Evolutionary conservation across 2,329 filamentous ascomycete species (phyloP), one percentile per base, ranked within the genome.

Genomic region (Zelopaecilomyces penicillatus): DNA sequence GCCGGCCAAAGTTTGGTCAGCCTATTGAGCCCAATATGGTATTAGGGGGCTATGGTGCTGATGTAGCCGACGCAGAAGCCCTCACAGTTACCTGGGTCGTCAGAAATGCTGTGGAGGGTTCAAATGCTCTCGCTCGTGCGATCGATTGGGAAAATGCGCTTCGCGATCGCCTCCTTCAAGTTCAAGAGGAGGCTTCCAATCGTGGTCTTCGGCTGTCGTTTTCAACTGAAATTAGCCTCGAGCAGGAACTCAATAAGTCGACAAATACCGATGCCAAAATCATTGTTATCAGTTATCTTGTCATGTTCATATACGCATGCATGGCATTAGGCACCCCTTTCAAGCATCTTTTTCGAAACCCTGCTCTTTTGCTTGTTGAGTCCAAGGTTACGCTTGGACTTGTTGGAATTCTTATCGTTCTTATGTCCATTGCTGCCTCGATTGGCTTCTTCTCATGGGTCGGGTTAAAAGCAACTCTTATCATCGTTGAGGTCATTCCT

Each of bases 231-330:
- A 87, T 91, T 64, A 96, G 90, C 63, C 70, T 98, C 49, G 91
- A 97, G 62, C 78, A 96, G 61, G 93, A 98, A 60, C 74, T 98
- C 46, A 98, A 96, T 71, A 95, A 97, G 67, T 95, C 89, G 33
- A 96, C 89, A 41, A 98, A 98, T 64, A 97, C 93, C 0, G 93
- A 98, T 64, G 94, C 91, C 37, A 96, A 91, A 64, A 98, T 98
- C 57, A 82, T 98, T 27, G 80, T 91, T 43, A 84, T 98, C 65
- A 97, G 91, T 73, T 98, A 98, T 67, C 76, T 97, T 51, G 87
- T 96, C 69, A 98, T 98, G 93, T 98, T 98, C 65, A 68, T 98
- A 50, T 98, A 98, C 60, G 93, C 90, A 4, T 97, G 91, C 5
- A 68, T 98, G 43, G 90, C 93, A 1, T 74, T 98, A 0, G 93